Percentiles rank a stretch among this genome's conserved stretches.
Evolutionary conservation across 768 basidiomycete species (phyloP).

Genomic region (Mycena polygramma): DNA sequence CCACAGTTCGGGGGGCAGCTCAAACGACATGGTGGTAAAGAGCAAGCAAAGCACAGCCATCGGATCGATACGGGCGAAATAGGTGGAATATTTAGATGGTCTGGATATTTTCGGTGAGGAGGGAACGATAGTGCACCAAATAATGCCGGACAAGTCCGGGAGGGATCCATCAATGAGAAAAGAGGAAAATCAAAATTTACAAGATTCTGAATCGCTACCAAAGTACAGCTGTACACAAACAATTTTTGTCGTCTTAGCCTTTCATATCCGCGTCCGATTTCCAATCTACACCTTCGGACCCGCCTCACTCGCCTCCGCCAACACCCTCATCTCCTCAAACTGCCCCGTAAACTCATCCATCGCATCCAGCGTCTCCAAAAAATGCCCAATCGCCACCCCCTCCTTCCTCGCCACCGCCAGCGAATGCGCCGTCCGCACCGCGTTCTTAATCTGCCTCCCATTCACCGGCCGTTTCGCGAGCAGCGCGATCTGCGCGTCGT

Average conservation of each 20-base stretch:
- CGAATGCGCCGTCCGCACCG: conserved; percentile 73
- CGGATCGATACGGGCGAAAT: no score
- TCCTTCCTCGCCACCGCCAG: conserved; percentile 65
- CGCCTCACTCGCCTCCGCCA: not conserved
- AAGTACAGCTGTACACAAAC: no score
- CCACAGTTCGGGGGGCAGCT: not conserved
- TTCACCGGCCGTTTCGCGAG: conserved; percentile 69
- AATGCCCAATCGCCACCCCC: conserved; percentile 62
- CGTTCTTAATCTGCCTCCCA: conserved; percentile 80
- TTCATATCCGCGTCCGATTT: not conserved
- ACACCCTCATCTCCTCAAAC: conserved; percentile 47
- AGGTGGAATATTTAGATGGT: no score
- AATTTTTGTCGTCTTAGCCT: no score
- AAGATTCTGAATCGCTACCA: no score
- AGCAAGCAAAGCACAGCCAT: no score
- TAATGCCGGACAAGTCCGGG: no score
- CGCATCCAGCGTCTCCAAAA: conserved; percentile 69
- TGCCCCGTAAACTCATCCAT: conserved; percentile 71
- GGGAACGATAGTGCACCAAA: no score
- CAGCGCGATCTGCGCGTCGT: conserved; percentile 56
- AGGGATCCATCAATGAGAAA: no score
- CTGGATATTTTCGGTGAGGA: no score
- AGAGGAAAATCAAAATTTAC: no score
- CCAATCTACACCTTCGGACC: not conserved
- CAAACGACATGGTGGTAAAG: not conserved